Base-by-base conservation (phyloP, 345 rosid species). In the Theobroma cacao region DNA sequence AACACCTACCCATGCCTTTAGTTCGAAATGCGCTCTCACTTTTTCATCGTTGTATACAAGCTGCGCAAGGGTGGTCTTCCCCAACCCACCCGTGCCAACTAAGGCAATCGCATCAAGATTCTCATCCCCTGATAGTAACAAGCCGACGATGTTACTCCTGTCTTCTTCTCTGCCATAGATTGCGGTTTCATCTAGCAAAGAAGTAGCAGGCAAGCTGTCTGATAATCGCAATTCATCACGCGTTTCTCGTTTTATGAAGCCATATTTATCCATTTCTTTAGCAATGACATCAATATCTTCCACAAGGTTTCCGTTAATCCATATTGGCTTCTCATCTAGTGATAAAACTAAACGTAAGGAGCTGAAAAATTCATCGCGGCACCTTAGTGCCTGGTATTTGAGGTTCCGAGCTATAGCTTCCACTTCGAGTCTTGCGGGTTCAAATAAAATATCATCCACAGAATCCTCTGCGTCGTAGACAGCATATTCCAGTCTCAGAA, bases 61-160 rank as follows among this genome's bases (percentile, higher is more conserved):
- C 78, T 74, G 71, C 31, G 75, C 81, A 53, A 78, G 79, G 1
- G 88, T 62, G 14, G 84, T 83, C 62, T 83, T 83, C 26, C 82
- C 84, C 0, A 77, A 30, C 8, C 86, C 88, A 1, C 64, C 50
- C 45, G 33, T 47, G 3, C 86, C 81, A 3, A 80, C 52, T n/a
- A 85, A 71, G 33, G 82, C 33, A 62, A 85, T 76, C 1, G 75
- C 79, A 45, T 41, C 47, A 45, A 34, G 13, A 14, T 45, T 43
- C 5, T 26, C 17, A 40, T 41, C 53, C 70, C 17, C 52, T 58
- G 60, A 73, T 20, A 74, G 33, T 56, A 77, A 60, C 52, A 30
- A 40, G 2, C 45, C 12, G 9, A 78, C 5, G 12, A 74, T 50
- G 36, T 45, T 30, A 18, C 60, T 66, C 59, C 5, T 75, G 31